phyloP scores from a whole-genome alignment of 192 early-diverging fungal species.

The Coemansia sp. region DNA sequence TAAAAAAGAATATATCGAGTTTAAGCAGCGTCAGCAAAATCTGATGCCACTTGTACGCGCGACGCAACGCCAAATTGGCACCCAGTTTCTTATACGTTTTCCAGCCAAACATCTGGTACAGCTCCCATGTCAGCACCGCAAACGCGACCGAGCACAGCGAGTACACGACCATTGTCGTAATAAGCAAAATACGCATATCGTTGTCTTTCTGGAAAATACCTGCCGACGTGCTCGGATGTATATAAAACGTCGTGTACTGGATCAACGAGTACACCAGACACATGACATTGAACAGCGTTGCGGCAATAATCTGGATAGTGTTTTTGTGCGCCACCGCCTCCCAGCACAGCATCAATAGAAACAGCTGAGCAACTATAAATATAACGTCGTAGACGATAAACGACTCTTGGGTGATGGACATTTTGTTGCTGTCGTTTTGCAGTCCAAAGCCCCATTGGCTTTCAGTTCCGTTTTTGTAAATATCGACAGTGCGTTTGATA shows the following conservation, averaged over 20 bases:
- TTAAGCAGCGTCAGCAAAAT: constrained; percentile 81
- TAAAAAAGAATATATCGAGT: constrained; percentile 78
- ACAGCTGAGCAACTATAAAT: constrained; percentile 85
- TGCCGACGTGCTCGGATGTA: constrained; percentile 45
- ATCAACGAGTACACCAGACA: constrained; percentile 58
- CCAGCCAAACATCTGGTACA: constrained; percentile 83
- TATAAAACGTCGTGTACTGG: constrained; percentile 57
- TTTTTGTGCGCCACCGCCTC: constrained; percentile 94
- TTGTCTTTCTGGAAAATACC: constrained; percentile 56
- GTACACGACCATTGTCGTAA: constrained; percentile 55
- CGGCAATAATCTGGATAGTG: constrained; percentile 84
- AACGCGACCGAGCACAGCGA: constrained; percentile 52
- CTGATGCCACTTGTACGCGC: constrained; percentile 74
- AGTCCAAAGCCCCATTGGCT: constrained; percentile 53
- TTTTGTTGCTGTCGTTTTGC: constrained; percentile 34
- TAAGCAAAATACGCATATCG: constrained; percentile 51
- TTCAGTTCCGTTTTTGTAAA: constrained; percentile 52
- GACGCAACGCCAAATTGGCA: constrained; percentile 72
- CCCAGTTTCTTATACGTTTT: constrained; percentile 82
- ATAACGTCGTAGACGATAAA: constrained; percentile 80
- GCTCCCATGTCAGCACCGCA: constrained; percentile 54
- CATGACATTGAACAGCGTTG: constrained; percentile 61
- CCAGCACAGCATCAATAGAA: constrained; percentile 75
- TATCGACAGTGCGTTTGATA: constrained; percentile 51
- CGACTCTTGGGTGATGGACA: constrained; percentile 52